These are phyloP conservation scores for Populus hybrid DNA, from an alignment of 441 rosid genomes.

Conservation along the genomic window DNA sequence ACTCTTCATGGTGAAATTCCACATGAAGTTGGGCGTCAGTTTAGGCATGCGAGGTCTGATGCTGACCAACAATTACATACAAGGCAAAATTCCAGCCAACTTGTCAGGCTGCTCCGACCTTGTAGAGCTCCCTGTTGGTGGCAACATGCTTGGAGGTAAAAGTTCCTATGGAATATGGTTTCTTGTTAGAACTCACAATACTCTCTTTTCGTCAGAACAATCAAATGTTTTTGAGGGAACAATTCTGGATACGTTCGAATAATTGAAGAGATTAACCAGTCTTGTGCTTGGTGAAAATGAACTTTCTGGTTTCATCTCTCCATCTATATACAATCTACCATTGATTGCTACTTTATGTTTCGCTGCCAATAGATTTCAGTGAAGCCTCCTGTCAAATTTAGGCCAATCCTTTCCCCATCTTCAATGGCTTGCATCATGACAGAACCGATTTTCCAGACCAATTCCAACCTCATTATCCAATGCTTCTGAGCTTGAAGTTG, in stretches of 20 bases:
- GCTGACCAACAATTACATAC: background rate
- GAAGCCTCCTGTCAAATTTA: background rate
- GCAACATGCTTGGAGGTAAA: background rate
- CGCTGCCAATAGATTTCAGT: background rate
- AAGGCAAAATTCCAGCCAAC: background rate
- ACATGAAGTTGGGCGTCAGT: background rate
- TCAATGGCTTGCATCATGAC: background rate
- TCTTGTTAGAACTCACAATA: background rate
- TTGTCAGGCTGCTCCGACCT: background rate
- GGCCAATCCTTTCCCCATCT: background rate
- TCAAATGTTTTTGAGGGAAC: background rate
- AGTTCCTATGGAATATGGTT: background rate
- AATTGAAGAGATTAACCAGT: background rate
- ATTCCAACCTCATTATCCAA: slow-evolving; percentile 1
- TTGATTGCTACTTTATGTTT: background rate
- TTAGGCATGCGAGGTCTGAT: background rate
- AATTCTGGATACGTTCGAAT: background rate
- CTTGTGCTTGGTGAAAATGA: background rate
- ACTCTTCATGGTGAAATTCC: background rate
- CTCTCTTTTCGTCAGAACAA: background rate
- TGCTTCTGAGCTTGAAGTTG: background rate
- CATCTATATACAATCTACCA: background rate
- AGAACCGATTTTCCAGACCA: background rate
- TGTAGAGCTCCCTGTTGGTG: background rate
- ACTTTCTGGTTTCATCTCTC: background rate